Conservation (phyloP, 2,329 filamentous ascomycete species). For the Stemphylium lycopersici region DNA sequence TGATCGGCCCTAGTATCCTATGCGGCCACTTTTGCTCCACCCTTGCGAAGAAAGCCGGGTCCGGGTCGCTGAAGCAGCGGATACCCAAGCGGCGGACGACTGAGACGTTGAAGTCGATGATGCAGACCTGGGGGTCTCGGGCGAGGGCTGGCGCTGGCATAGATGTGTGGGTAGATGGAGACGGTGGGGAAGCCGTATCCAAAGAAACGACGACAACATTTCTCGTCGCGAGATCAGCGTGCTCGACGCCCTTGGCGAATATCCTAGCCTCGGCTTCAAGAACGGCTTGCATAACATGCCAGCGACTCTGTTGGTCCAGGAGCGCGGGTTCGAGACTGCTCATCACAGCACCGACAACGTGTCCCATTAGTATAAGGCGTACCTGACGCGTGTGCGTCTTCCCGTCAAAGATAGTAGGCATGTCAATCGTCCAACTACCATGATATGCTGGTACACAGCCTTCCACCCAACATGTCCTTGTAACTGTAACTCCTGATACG, state of each 20-base stretch:
- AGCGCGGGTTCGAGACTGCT: not conserved
- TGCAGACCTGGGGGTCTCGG: not conserved
- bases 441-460: not conserved
- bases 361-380: conserved; percentile 6
- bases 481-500: not conserved
- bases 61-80: not conserved
- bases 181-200: no score
- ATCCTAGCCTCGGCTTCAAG: conserved; percentile 9
- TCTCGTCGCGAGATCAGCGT: conserved; percentile 12
- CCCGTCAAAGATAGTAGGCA: not conserved
- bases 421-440: conserved; percentile 5
- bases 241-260: conserved; percentile 1
- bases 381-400: conserved; percentile 1
- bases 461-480: not conserved
- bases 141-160: no score
- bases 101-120: conserved; percentile 9
- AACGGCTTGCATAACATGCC: not conserved
- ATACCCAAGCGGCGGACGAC: not conserved
- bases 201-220: conserved; percentile 13
- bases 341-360: conserved; percentile 1
- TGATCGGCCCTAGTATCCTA: not conserved
- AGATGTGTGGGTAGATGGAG: not conserved
- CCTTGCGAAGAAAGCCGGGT: not conserved
- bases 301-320: not conserved
- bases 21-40: not conserved